Base-by-base conservation (phyloP, 805 yeast species). In the Yarrowia sp. region DNA sequence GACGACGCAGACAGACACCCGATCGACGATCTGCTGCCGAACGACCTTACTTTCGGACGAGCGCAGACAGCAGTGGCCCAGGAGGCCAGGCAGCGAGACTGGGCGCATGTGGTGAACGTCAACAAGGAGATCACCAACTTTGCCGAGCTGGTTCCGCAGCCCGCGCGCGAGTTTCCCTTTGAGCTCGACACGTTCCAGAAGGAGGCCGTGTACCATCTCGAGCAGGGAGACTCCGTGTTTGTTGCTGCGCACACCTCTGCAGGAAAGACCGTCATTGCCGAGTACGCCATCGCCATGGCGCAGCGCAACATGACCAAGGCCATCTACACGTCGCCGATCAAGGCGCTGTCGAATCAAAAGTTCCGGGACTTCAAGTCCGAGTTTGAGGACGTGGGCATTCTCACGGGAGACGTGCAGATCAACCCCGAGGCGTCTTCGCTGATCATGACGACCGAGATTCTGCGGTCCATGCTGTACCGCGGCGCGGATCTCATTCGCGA, bases 181-280 rank as follows among this genome's bases (percentile, higher is more conserved):
- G 93, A 91, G 71, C 78, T 94, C 49, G 99, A 94, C 75, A 86
- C 88, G 32, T 94, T 94, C 75, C 99, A 94, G 72, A 91, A 94
- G 70, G 98, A 94, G 74, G 99, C 99, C 0, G 88, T 94, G 0
- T 94, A 88, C 70, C 98, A 92, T 73, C 78, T 94, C 64, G 99
- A 94, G 70, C 97, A 91, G 73, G 98, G 98, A 36, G 99, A 94
- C 70, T 93, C 98, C 7, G 99, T 94, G 3, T 94, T 94, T 74
- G 97, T 94, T 2, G 98, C 98, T 3, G 99, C 99, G 0, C 99
- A 93, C 73, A 93, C 99, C 0, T 93, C 98, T 3, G 99, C 99
- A 0, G 99, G 99, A 75, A 93, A 93, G 71, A 93, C 99, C 0
- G 99, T 93, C 3, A 97, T 94, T 24, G 99, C 99, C 0, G 99